Percentiles rank a stretch among this genome's conserved stretches.
These are phyloP conservation scores for Alloteropsis semialata DNA, from an alignment of 176 grass and related monocot species.

Conservation along the genomic window DNA sequence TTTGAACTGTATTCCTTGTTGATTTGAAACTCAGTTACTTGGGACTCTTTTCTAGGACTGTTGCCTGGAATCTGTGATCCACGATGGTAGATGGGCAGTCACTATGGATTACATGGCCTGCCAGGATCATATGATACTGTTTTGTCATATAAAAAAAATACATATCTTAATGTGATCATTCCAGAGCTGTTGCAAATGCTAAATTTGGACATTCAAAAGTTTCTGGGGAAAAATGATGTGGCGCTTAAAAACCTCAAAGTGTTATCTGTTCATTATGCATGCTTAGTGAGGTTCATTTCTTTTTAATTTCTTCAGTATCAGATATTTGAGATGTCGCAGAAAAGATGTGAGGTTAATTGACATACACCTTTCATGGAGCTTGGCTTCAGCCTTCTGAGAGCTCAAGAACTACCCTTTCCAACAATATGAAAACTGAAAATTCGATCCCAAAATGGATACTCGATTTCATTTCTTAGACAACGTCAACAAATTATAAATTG, in stretches of 20 bases:
- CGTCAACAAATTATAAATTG: neutral
- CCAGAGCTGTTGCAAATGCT: neutral
- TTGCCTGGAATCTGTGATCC: neutral
- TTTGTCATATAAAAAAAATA: neutral
- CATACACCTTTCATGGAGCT: neutral
- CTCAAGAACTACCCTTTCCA: neutral
- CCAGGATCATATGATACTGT: neutral
- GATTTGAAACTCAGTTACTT: neutral
- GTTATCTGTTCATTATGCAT: neutral
- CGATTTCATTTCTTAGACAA: neutral
- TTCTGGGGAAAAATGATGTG: neutral
- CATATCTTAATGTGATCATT: neutral
- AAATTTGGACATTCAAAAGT: neutral
- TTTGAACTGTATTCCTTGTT: neutral
- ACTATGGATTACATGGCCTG: neutral
- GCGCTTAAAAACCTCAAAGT: neutral
- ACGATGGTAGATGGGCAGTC: neutral
- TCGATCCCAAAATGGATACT: neutral
- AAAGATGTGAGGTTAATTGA: neutral
- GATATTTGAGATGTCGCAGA: neutral
- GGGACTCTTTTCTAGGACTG: neutral
- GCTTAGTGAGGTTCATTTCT: neutral
- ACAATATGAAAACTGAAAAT: neutral
- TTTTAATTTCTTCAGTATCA: neutral
- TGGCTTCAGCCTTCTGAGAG: neutral